Evolutionary conservation across 2,329 filamentous ascomycete species (phyloP), one percentile per base, ranked within the genome.

Genomic region (Cladosporium sp.): DNA sequence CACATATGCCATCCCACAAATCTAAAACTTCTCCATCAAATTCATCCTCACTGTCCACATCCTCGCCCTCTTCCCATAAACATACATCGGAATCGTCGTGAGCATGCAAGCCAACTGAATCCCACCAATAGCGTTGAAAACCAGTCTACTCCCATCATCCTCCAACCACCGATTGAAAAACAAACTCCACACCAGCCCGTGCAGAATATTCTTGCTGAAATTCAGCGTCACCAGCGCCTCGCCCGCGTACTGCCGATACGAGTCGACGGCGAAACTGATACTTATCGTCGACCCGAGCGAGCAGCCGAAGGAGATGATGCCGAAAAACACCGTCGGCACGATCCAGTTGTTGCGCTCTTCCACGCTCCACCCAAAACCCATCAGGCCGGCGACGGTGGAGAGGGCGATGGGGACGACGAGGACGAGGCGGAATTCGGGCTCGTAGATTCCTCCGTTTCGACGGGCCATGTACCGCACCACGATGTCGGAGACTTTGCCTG

Each of bases 331-430:
- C 0, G 92, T 96, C 0, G 93, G 93, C 0, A 95, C 88, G 46
- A 95, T 94, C 87, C 88, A 97, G 18, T 78, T 75, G 61, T 96
- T 82, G 19, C 76, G 75, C 50, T 84, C 78, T 55, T 88, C 68
- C 0, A 86, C 88, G 8, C 86, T 90, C 93, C 92, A 97, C n/a
- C 92, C 92, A 62, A 93, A 97, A 2, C 90, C 92, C 83, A 96
- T 95, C 13, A 97, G 78, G 0, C 93, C 93, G 27, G 92, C 82
- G 1, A 84, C 82, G 0, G 91, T 96, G 3, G 83, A 82, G 48
- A 96, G 61, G 1, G 85, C 75, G 27, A 96, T 84, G 0, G 91
- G 92, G 3, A 85, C 69, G 0, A 83, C 88, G 92, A 97, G 95
- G 38, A 95, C 78, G 0, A 95, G 78, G 6, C 91, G 82, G 63